Base-by-base conservation (phyloP, 768 basidiomycete species). In the Boletus coccyginus region DNA sequence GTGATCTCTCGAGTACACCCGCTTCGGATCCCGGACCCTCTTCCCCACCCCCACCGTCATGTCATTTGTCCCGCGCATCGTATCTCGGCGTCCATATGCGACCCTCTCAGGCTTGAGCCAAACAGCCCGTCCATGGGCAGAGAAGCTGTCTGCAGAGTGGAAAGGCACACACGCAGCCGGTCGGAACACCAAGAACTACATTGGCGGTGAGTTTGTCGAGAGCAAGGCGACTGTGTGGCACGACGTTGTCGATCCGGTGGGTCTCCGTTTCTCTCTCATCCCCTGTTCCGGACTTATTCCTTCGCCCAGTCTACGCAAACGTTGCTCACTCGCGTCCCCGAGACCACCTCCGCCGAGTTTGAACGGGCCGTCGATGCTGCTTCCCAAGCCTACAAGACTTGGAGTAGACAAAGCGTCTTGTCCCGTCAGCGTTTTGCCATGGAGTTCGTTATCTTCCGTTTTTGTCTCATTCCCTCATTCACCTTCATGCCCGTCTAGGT, bases 171-270 rank as follows among this genome's bases (percentile, higher is more conserved):
- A 80, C 55, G 87, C 88, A 24, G 81, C 84, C 13, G 95, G 95
- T n/a, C 88, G 83, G 31, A 86, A 79, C 58, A 94, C 94, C 54
- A 94, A 90, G 81, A 94, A 94, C 71, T 94, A 88, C 73, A 90
- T 98, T 56, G 89, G 84, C 13, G 96, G 95, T 10, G 81, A 94
- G 74, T 98, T 94, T 65, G 79, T 88, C 10, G 89, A 95, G 64
- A 94, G 91, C 75, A 82, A 82, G 65, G 73, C 89, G 19, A 72
- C 78, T 2, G 78, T 88, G 57, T 98, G 90, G 90, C 82, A 92
- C 57, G 92, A 96, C 46, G 83, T 97, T 5, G 75, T 85, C 50
- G 96, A 98, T 75, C 96, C 95, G 17, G 94, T 95, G 65, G 61
- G 86, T 76, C 41, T 43, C 50, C 42, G 16, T 32, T 49, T 39